Percentiles rank a stretch among this genome's conserved stretches.
These are phyloP conservation scores for Phialocephala subalpina DNA, from an alignment of 2,329 filamentous ascomycete species.

Conservation along the genomic window DNA sequence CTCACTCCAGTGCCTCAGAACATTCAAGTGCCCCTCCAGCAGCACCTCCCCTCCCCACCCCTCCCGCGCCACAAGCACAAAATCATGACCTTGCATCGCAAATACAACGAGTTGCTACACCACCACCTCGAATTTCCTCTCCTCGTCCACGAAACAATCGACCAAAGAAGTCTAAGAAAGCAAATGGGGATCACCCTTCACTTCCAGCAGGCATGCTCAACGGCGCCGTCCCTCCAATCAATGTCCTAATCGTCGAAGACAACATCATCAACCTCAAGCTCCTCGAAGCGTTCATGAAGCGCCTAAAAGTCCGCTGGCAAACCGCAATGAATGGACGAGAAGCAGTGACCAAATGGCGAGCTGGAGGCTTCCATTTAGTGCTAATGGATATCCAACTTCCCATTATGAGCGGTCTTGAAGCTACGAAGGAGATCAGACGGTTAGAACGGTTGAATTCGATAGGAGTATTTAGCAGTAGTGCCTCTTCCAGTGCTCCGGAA, in stretches of 20 bases:
- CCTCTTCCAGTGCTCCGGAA: slow-evolving; percentile 60
- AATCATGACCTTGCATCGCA: slow-evolving; percentile 51
- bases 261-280: slow-evolving; percentile 97
- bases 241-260: slow-evolving; percentile 96
- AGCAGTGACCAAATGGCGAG: slow-evolving; percentile 91
- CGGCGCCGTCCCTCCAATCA: slow-evolving; percentile 90
- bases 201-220: slow-evolving; percentile 75
- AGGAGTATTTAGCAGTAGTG: slow-evolving; percentile 83
- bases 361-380: slow-evolving; percentile 92
- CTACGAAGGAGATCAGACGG: slow-evolving; percentile 91
- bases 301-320: slow-evolving; percentile 94
- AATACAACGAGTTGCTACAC: slow-evolving; percentile 47
- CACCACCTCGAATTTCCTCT: slow-evolving; percentile 57
- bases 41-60: slow-evolving; percentile 58
- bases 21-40: slow-evolving; percentile 52
- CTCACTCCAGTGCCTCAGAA: slow-evolving; percentile 65
- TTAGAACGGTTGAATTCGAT: slow-evolving; percentile 92
- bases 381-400: slow-evolving; percentile 99
- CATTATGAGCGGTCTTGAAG: slow-evolving; percentile 94
- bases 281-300: slow-evolving; percentile 93
- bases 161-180: slow-evolving; percentile 63
- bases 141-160: slow-evolving; percentile 49
- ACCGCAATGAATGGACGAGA: slow-evolving; percentile 96
- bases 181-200: slow-evolving; percentile 48
- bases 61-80: slow-evolving; percentile 60